phyloP scores from a whole-genome alignment of 306 rosid species.

The Cicer chorassanicum region DNA sequence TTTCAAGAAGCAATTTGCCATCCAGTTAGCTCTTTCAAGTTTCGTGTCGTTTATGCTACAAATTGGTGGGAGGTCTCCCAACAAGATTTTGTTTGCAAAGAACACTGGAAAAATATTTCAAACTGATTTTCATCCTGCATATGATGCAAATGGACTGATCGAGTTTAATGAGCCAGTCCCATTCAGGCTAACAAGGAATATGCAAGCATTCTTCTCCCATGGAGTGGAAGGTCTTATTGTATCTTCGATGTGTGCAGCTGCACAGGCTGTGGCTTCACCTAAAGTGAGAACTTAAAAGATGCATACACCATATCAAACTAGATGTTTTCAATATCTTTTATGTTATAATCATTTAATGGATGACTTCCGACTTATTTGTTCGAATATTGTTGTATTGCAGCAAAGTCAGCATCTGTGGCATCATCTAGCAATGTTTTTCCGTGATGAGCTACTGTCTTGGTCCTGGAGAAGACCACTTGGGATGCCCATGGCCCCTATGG shows the following conservation, averaged over 20 bases:
- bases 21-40: slow-evolving; percentile 97
- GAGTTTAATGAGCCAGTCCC: slow-evolving; percentile 97
- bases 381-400: slow-evolving; percentile 61
- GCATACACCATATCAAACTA: neutral
- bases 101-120: slow-evolving; percentile 98
- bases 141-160: slow-evolving; percentile 89
- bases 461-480: slow-evolving; percentile 99
- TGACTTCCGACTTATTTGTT: slow-evolving; percentile 31
- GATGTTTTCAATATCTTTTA: slow-evolving; percentile 28
- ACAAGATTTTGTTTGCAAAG: slow-evolving; percentile 94
- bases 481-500: slow-evolving; percentile 79
- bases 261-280: slow-evolving; percentile 95
- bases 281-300: slow-evolving; percentile 62
- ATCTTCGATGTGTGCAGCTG: slow-evolving; percentile 98
- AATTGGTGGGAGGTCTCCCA: slow-evolving; percentile 99
- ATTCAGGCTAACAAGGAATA: slow-evolving; percentile 94
- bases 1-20: slow-evolving; percentile 96
- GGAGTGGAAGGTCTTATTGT: slow-evolving; percentile 99
- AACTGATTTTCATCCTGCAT: slow-evolving; percentile 97
- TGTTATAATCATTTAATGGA: slow-evolving; percentile 27
- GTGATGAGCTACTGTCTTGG: slow-evolving; percentile 97
- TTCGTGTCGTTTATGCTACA: slow-evolving; percentile 95
- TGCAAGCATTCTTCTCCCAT: slow-evolving; percentile 94
- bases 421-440: slow-evolving; percentile 99
- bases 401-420: slow-evolving; percentile 98